Conservation (phyloP, 257 asterid species). For the Oldenlandia corymbosa region DNA sequence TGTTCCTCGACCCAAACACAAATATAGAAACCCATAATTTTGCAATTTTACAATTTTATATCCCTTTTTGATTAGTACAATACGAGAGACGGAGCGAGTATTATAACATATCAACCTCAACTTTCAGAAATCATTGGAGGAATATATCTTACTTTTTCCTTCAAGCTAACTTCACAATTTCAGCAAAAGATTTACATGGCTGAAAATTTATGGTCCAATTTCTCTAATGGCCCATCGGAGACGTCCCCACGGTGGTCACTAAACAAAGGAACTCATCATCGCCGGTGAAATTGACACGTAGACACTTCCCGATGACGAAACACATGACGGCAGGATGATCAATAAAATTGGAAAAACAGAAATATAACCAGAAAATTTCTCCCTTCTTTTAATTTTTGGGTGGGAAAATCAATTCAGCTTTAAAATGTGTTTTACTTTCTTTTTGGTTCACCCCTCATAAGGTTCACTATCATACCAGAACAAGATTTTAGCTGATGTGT, state of each 20-base stretch:
- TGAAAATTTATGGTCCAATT: neutral
- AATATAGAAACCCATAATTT: too few relatives aligned
- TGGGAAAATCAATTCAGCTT: slow-evolving; percentile 3
- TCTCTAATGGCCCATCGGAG: too few relatives aligned
- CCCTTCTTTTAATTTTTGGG: neutral
- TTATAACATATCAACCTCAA: too few relatives aligned
- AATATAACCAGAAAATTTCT: slow-evolving; percentile 3
- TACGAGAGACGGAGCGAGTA: too few relatives aligned
- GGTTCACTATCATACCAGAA: slow-evolving; percentile 40
- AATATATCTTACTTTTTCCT: too few relatives aligned
- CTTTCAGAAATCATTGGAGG: too few relatives aligned
- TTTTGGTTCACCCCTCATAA: slow-evolving; percentile 41
- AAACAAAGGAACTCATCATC: slow-evolving; percentile 11
- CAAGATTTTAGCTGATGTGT: slow-evolving; percentile 55
- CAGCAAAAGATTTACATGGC: too few relatives aligned
- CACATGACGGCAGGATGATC: slow-evolving; percentile 67
- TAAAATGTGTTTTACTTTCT: slow-evolving; percentile 40
- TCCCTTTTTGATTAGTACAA: too few relatives aligned
- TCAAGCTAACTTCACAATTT: too few relatives aligned
- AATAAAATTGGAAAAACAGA: slow-evolving; percentile 22
- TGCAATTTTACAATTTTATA: too few relatives aligned
- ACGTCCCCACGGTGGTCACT: neutral
- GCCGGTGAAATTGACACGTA: slow-evolving; percentile 22
- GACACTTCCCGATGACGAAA: slow-evolving; percentile 67
- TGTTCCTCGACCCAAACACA: too few relatives aligned